Conservation (phyloP, 2,329 filamentous ascomycete genomes). For the Ophiostoma tasmaniense region DNA sequence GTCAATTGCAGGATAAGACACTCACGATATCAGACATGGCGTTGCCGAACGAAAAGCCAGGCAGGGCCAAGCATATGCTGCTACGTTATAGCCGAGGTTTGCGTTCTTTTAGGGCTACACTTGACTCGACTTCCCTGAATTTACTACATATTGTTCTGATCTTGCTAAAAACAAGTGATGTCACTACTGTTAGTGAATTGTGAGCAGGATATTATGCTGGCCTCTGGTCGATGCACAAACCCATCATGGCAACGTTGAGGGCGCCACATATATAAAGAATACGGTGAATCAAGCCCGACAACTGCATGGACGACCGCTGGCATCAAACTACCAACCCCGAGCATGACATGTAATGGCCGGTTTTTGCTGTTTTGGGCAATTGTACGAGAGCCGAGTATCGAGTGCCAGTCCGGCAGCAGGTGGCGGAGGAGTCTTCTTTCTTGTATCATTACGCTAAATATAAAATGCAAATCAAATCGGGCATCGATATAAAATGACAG, state of each 20-base stretch:
- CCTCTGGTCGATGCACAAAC: too few relatives aligned
- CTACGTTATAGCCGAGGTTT: not conserved
- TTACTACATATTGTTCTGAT: not conserved
- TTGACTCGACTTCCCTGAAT: not conserved
- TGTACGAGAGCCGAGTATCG: not conserved
- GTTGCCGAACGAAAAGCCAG: not conserved
- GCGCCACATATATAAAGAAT: not conserved
- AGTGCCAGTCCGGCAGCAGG: not conserved
- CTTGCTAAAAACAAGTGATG: not conserved
- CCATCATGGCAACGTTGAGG: too few relatives aligned
- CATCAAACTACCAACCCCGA: not conserved
- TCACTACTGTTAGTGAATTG: too few relatives aligned
- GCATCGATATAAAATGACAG: not conserved
- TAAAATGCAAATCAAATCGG: not conserved
- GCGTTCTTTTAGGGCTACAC: not conserved
- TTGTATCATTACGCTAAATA: not conserved
- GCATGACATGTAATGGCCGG: not conserved
- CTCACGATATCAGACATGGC: not conserved
- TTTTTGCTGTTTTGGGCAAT: slow-evolving; percentile 8
- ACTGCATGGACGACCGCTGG: too few relatives aligned
- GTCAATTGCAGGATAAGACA: not conserved
- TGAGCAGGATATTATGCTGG: not conserved
- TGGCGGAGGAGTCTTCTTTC: not conserved
- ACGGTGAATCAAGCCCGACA: not conserved
- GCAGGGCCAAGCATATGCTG: not conserved